Evolutionary conservation across 2,329 filamentous ascomycete genomes (phyloP).

Genomic region (Botrytis sinoallii): DNA sequence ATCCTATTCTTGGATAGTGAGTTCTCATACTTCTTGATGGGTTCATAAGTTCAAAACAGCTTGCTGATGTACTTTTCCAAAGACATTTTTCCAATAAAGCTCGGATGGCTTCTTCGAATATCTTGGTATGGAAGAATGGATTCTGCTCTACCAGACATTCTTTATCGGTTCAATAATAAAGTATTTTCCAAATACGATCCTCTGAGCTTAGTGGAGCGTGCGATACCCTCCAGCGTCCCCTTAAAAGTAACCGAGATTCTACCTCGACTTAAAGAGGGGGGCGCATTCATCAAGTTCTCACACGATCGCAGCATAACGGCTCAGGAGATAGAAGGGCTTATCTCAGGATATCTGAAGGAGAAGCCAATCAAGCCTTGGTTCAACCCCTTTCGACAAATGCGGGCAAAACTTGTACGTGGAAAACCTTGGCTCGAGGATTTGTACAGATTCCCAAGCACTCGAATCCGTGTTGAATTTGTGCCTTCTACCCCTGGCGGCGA

Average conservation of each 20-base stretch:
- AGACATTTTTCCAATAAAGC: constrained; percentile 82
- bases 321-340: constrained; percentile 53
- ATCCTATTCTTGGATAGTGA: constrained; percentile 88
- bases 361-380: constrained; percentile 84
- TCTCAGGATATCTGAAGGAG: constrained; percentile 63
- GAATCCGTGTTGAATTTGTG: constrained; percentile 81
- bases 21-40: constrained; percentile 32
- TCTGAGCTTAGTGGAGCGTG: constrained; percentile 52
- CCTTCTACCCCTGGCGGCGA: constrained; percentile 67
- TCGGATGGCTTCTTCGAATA: constrained; percentile 60
- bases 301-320: constrained; percentile 45
- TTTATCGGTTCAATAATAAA: constrained; percentile 51
- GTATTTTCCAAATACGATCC: constrained; percentile 54
- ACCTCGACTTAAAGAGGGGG: constrained; percentile 84
- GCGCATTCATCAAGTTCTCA: constrained; percentile 85
- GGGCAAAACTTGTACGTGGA: constrained; percentile 72
- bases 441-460: constrained; percentile 72
- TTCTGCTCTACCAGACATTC: constrained; percentile 45
- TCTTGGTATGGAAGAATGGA: constrained; percentile 43
- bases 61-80: not conserved
- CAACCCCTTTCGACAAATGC: constrained; percentile 72
- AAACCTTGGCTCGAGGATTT: constrained; percentile 94
- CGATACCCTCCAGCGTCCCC: constrained; percentile 58
- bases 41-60: not conserved
- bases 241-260: constrained; percentile 78